Evolutionary conservation across 805 yeast genomes (phyloP), one percentile per base, ranked within the genome.

Genomic region (Kluyveromyces lactis): DNA sequence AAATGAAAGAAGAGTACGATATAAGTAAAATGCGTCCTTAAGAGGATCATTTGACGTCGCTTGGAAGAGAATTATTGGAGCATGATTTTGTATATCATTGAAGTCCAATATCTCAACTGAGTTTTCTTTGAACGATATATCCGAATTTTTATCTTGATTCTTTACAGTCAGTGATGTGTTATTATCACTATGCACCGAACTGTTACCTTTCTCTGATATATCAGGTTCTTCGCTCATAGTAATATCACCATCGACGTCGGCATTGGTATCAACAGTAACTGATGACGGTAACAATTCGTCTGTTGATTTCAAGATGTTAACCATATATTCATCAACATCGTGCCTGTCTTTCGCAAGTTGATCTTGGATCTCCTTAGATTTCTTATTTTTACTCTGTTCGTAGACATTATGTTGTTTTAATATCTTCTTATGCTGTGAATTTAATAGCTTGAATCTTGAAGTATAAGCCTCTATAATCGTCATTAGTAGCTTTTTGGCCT

Each of bases 1-100:
- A 55, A 92, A 92, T 4, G 89, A 83, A 81, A 92, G 76, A 39
- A 94, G 65, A 4, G 95, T 87, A 47, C 90, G 76, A 72, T 87
- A 86, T 23, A 92, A 64, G 51, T 84, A 85, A 32, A 94, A 75
- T 1, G 96, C 90, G 56, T 89, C 96, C 51, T 86, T 86, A 39
- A 86, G 66, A 11, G 89, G 85, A 47, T 84, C 90, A 23, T 53
- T 51, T 9, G 61, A 64, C 0, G 71, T 55, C 2, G 62, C 69
- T 27, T 75, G 75, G 8, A 75, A 62, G 1, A 81, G 60, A 18
- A 76, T 63, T 15, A 89, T 80, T 3, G 95, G 90, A 2, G 69
- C 58, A 28, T 65, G 59, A 42, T 66, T 60, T 40, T 66, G 69
- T 13, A 77, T 56, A 36, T 73, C 78, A 45, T 13, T 5, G 29